phyloP scores from a whole-genome alignment of 306 rosid genomes.

The Rosa lucieae region DNA sequence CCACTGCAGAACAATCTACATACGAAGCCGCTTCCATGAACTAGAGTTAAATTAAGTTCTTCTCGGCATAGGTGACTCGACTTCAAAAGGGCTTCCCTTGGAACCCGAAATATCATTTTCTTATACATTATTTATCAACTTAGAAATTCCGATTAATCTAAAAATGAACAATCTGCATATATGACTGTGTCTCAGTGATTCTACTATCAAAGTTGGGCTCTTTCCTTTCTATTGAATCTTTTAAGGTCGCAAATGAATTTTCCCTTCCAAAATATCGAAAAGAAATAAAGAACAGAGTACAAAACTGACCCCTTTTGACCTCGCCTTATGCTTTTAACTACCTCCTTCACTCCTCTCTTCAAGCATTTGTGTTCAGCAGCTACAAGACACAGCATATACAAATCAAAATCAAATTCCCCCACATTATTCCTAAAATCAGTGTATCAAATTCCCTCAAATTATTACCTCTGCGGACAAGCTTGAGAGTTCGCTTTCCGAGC shows the following conservation, averaged over 20 bases:
- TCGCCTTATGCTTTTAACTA: constrained; percentile 83
- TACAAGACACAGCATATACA: constrained; percentile 16
- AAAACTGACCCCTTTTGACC: constrained; percentile 81
- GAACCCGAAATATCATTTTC: too few species aligned
- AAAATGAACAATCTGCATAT: background rate
- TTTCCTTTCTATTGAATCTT: background rate
- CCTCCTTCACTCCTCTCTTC: constrained; percentile 96
- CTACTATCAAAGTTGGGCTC: background rate
- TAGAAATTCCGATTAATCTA: too few species aligned
- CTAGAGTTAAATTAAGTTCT: background rate
- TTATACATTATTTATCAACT: background rate
- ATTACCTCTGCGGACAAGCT: constrained; percentile 85
- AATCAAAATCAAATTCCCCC: background rate
- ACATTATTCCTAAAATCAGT: background rate
- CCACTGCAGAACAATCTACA: background rate
- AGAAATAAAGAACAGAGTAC: background rate
- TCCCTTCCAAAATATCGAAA: too few species aligned
- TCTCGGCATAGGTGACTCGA: background rate
- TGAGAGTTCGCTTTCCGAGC: constrained; percentile 80
- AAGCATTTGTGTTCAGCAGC: constrained; percentile 87
- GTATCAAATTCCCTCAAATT: constrained; percentile 36
- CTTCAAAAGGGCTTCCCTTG: too few species aligned
- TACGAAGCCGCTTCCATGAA: background rate
- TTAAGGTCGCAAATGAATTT: background rate
- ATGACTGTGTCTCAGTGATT: background rate